Evolutionary conservation across 169 alveolate species (phyloP), one percentile per base, ranked within the genome.

Genomic region (Plasmodium gallinaceum): DNA sequence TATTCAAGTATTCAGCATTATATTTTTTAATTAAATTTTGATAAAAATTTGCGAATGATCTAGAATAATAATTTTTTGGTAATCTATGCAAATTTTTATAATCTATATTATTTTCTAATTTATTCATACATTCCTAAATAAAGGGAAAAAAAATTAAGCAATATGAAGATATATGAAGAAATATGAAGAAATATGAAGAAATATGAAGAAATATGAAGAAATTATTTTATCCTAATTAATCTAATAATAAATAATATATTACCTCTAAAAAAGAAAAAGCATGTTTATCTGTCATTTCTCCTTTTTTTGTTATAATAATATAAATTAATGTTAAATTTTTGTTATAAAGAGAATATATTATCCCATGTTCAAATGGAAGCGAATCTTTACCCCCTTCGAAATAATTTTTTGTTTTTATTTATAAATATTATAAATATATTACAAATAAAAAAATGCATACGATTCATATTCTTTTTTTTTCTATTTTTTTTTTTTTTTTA

Each of bases 41-140:
- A 54, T 54, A 54, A 16, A 18, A 54, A 7, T 14, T 18, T 54
- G 16, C 14, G 14, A 54, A 54, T 18, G 64, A 12, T 54, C 64
- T 54, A 7, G 64, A 54, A 54, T 54, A 54, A 18, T 54, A 12
- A 54, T 54, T 54, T 14, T 54, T 54, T n/a, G 64, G 64, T 54
- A 54, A 14, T 12, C 24, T 54, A 18, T 18, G 16, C 64, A 54
- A 54, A 54, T 54, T 54, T 54, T 7, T 54, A 54, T 6, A 0
- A 5, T 54, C 64, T 54, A 54, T 54, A 12, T 54, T 54, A 18
- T 54, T 54, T 54, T 54, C 64, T 54, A 54, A 54, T 54, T 54
- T 24, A 10, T 54, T 54, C 24, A 54, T 54, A 14, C 64, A 54
- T 54, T 54, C 64, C 64, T 54, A 54, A 18, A 14, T 12, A 9